phyloP scores from a whole-genome alignment of 352 stramenopile genomes.

The Phytophthora citrophthora region DNA sequence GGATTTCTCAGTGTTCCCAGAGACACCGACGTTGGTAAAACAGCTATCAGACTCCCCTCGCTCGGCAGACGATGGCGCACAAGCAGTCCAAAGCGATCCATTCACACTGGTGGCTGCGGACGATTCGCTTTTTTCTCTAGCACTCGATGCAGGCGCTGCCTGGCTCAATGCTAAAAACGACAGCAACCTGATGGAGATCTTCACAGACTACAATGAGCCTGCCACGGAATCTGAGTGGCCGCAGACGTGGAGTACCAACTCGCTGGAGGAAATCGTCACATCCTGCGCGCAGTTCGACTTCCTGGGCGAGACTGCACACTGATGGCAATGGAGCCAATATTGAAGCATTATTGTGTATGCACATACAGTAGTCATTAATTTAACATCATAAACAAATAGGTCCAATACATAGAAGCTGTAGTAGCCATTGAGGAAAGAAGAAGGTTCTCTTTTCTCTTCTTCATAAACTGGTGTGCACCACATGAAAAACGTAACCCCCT shows the following conservation, averaged over 20 bases:
- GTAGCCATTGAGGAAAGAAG: not conserved
- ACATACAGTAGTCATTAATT: conserved; percentile 24
- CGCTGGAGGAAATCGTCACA: conserved; percentile 46
- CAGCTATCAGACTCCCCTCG: conserved; percentile 44
- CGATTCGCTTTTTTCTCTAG: conserved; percentile 34
- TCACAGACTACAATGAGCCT: conserved; percentile 51
- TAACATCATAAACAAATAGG: conserved; percentile 33
- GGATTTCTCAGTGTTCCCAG: conserved; percentile 16
- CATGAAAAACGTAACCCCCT: not conserved
- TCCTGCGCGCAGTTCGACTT: conserved; percentile 43
- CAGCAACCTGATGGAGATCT: conserved; percentile 45
- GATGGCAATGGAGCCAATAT: conserved; percentile 7
- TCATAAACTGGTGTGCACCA: not conserved
- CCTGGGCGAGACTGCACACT: conserved; percentile 17
- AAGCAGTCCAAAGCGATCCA: conserved; percentile 16
- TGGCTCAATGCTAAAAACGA: conserved; percentile 27
- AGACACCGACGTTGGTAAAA: conserved; percentile 11
- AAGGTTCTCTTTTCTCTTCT: not conserved
- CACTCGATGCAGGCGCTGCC: conserved; percentile 10
- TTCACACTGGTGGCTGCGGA: conserved; percentile 29
- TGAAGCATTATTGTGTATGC: conserved; percentile 15
- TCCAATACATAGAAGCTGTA: conserved; percentile 8
- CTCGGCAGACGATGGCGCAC: conserved; percentile 33
- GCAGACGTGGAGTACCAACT: conserved; percentile 62
- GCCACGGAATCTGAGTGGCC: conserved; percentile 35